These are phyloP conservation scores for Epichloe sp. DNA, from an alignment of 2,329 filamentous ascomycete species.

Conservation along the genomic window DNA sequence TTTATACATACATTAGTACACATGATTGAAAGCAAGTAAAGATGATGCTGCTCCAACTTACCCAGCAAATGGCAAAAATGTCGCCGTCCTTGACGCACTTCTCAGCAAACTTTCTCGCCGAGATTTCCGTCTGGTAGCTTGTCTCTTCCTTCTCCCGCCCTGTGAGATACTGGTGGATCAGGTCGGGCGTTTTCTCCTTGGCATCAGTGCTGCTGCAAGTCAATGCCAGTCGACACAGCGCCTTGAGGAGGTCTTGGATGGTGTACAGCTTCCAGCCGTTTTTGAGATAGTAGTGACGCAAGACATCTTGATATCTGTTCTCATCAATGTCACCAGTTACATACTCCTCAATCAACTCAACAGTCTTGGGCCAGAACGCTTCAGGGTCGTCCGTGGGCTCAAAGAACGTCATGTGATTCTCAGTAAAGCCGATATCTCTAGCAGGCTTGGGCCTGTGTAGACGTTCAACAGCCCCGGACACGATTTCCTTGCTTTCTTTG, in stretches of 20 bases:
- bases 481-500: conserved; percentile 65
- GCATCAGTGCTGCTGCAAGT: conserved; percentile 74
- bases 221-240: conserved; percentile 66
- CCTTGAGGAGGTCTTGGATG: conserved; percentile 75
- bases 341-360: conserved; percentile 76
- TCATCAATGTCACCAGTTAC: conserved; percentile 74
- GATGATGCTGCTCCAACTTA: conserved; percentile 38
- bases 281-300: conserved; percentile 83
- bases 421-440: conserved; percentile 68
- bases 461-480: conserved; percentile 59
- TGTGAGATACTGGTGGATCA: conserved; percentile 74
- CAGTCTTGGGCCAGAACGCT: conserved; percentile 74
- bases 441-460: conserved; percentile 68
- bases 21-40: neutral
- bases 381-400: conserved; percentile 43
- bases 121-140: conserved; percentile 80
- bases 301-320: conserved; percentile 71
- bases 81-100: conserved; percentile 88
- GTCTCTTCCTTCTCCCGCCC: conserved; percentile 74
- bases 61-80: conserved; percentile 79
- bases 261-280: conserved; percentile 91
- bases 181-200: conserved; percentile 88
- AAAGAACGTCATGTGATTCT: conserved; percentile 71
- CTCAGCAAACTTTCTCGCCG: conserved; percentile 81
- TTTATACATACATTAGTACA: conserved; percentile 18